These are phyloP conservation scores for Aureoboletus auriporus DNA, from an alignment of 768 basidiomycete species.

Conservation along the genomic window DNA sequence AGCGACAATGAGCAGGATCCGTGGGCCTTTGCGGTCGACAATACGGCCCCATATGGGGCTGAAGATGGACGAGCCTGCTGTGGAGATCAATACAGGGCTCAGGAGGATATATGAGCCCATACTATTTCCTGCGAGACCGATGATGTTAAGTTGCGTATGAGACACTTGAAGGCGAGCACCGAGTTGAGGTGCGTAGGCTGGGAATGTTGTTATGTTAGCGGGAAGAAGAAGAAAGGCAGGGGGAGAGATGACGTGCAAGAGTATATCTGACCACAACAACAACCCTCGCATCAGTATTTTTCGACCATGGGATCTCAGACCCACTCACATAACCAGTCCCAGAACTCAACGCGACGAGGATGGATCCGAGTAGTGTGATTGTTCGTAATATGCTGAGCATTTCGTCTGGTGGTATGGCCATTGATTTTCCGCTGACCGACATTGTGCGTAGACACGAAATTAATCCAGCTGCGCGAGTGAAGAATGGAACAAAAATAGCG, in stretches of 20 bases:
- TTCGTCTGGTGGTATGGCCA: constrained; percentile 19
- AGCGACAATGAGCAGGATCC: constrained; percentile 56
- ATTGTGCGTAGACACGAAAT: no score
- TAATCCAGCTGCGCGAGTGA: no score
- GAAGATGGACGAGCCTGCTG: constrained; percentile 72
- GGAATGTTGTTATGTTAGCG: background rate
- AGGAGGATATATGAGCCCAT: constrained; percentile 17
- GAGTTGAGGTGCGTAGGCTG: constrained; percentile 86
- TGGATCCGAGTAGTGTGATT: constrained; percentile 49
- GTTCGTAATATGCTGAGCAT: constrained; percentile 40
- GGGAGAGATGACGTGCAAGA: constrained; percentile 19
- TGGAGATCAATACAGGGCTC: background rate
- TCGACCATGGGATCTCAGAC: background rate
- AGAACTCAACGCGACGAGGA: constrained; percentile 57
- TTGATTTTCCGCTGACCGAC: background rate
- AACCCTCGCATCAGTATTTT: background rate
- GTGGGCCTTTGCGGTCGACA: constrained; percentile 71
- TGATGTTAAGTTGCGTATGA: constrained; percentile 78
- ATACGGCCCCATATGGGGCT: constrained; percentile 80
- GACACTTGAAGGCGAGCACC: constrained; percentile 69
- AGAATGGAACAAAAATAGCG: no score
- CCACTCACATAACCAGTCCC: constrained; percentile 73
- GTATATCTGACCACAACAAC: constrained; percentile 19
- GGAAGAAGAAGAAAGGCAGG: no score
- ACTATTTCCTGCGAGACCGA: constrained; percentile 81